Evolutionary conservation across 352 stramenopile genomes (phyloP).

Genomic region (Globisporangium viniferum): DNA sequence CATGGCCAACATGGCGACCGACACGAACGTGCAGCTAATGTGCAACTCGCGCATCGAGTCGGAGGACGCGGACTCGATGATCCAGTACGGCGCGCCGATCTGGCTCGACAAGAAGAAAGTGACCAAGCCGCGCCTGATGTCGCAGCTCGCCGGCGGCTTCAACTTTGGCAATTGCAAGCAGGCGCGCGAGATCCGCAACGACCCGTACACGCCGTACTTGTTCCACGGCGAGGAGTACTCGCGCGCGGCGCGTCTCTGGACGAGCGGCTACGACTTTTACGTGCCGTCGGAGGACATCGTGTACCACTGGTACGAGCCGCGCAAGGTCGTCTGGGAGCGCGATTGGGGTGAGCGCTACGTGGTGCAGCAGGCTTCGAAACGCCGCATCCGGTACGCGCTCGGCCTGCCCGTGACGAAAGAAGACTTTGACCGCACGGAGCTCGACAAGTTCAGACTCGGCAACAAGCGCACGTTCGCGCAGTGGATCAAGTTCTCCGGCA

Average conservation of each 20-base stretch:
- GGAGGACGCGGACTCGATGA: conserved; percentile 63
- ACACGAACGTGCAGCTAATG: conserved; percentile 74
- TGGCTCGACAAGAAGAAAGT: conserved; percentile 69
- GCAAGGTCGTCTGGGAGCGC: conserved; percentile 80
- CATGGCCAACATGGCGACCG: conserved; percentile 42
- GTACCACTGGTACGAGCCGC: conserved; percentile 80
- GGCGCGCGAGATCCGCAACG: conserved; percentile 70
- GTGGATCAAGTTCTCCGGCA: conserved; percentile 78
- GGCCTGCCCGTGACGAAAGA: conserved; percentile 55
- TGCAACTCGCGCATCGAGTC: conserved; percentile 76
- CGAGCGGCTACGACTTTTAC: conserved; percentile 79
- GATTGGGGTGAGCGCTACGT: conserved; percentile 68
- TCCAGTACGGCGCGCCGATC: conserved; percentile 69
- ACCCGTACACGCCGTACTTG: conserved; percentile 75
- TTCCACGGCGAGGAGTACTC: conserved; percentile 86
- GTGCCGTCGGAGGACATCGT: conserved; percentile 66
- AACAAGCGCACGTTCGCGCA: conserved; percentile 75
- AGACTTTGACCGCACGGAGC: conserved; percentile 70
- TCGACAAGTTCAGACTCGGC: conserved; percentile 66
- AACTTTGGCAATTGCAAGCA: conserved; percentile 78
- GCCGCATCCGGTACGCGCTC: conserved; percentile 64
- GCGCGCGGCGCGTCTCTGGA: conserved; percentile 73
- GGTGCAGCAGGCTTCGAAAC: conserved; percentile 70
- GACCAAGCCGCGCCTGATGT: conserved; percentile 72
- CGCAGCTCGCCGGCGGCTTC: conserved; percentile 75